phyloP scores from a whole-genome alignment of 352 stramenopile species.

The Phytophthora pistaciae region DNA sequence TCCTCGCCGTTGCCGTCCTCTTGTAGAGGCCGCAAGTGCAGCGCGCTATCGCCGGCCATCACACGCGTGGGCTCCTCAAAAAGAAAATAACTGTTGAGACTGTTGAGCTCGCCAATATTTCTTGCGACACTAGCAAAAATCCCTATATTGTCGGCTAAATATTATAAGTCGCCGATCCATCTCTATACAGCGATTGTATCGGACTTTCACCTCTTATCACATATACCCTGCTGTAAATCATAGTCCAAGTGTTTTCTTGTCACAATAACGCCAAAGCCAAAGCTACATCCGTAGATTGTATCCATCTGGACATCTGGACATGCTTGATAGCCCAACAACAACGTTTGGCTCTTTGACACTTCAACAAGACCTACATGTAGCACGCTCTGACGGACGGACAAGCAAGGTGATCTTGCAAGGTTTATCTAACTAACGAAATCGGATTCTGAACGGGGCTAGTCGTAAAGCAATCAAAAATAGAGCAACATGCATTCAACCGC shows the following conservation, averaged over 20 bases:
- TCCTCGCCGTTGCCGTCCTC: conserved; percentile 25
- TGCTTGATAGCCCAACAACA: not conserved
- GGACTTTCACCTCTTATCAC: not conserved
- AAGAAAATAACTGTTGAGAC: conserved; percentile 4
- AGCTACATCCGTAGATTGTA: no score
- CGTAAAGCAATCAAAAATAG: conserved; percentile 47
- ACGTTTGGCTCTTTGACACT: not conserved
- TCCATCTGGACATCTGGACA: no score
- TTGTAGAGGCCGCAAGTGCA: conserved; percentile 21
- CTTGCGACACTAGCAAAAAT: not conserved
- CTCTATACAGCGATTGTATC: not conserved
- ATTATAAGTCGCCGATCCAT: conserved; percentile 5
- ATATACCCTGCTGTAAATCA: not conserved
- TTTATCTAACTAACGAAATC: conserved; percentile 25
- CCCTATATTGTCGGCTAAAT: conserved; percentile 4
- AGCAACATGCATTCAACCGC: conserved; percentile 58
- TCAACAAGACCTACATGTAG: not conserved
- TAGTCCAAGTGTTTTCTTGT: no score
- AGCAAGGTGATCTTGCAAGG: conserved; percentile 19
- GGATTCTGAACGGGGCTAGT: conserved; percentile 12
- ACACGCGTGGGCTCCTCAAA: not conserved
- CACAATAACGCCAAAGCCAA: no score
- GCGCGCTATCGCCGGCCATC: conserved; percentile 19
- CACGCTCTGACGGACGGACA: not conserved
- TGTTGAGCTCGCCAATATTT: conserved; percentile 9